Conservation (phyloP, 2,329 filamentous ascomycete species). For the Arthrinium phaeospermum region DNA sequence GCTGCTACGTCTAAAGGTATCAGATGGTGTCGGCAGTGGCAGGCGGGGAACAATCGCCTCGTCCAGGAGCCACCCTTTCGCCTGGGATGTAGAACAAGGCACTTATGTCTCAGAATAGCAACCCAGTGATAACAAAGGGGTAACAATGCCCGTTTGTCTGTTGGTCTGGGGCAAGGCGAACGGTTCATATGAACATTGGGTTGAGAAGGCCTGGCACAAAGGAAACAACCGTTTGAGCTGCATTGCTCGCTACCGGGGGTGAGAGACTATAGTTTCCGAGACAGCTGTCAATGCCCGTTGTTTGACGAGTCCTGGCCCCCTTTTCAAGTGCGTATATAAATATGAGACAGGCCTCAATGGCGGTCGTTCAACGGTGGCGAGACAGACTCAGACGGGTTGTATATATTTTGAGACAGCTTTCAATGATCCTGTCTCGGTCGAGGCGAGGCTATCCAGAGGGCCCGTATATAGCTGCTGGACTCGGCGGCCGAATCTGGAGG, state of each 20-base stretch:
- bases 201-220: not conserved
- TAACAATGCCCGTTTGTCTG: not conserved
- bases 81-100: not conserved
- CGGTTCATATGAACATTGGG: not conserved
- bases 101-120: not conserved
- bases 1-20: not conserved
- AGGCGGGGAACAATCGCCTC: not conserved
- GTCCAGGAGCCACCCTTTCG: not conserved
- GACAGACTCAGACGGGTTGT: not conserved
- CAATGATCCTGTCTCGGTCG: not conserved
- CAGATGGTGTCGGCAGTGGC: not conserved
- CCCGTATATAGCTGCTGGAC: not conserved
- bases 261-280: not conserved
- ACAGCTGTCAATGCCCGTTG: slow-evolving; percentile 8
- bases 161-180: not conserved
- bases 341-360: not conserved
- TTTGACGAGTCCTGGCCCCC: not conserved
- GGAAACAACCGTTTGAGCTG: not conserved
- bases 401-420: not conserved
- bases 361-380: not conserved
- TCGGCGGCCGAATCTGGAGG: not conserved
- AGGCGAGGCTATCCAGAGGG: not conserved
- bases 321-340: not conserved
- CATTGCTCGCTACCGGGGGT: not conserved
- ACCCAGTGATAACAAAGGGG: not conserved